Evolutionary conservation across 1,139 yeast genomes (phyloP), one percentile per base, ranked within the genome.

Genomic region (Protomyces inouyei): DNA sequence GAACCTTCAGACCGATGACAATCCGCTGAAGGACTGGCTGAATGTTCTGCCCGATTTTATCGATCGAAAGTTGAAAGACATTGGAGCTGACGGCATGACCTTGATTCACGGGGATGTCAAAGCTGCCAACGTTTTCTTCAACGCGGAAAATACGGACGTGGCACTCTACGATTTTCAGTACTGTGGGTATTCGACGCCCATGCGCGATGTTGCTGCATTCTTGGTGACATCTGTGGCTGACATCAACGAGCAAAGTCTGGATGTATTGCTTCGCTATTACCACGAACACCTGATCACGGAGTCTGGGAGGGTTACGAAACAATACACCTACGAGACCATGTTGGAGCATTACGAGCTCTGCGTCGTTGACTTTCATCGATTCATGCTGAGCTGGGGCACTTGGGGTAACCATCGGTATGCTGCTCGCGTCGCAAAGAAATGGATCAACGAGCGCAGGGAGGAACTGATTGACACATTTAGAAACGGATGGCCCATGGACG

Each of bases 311-410:
- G 37, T 35, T 14, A 36, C 51, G 28, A 25, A 16, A 6, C 14
- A n/a, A 2, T 57, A 57, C 36, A 18, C 54, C 5, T 16, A 14
- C 9, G 40, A 32, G 3, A 6, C 16, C 21, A 57, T 57, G 61
- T 28, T 16, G 23, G 43, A 14, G 32, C 61, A 57, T 25, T 57
- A 36, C 23, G 55, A 23, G 8, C 36, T 16, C 36, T 57, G 61
- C 35, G 8, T 48, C 54, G 48, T 36, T 5, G 61, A 57, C 25
- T 57, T 32, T 32, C 14, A 48, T 21, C 25, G 55, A 10, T 57
- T 48, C 46, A 35, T 48, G 61, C 32, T 35, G 3, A 52, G 61
- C 12, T 56, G 60, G 60, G 60, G 60, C 14, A 5, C 9, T n/a
- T 56, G 60, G 60, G 60, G 53, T 5, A 23, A 51, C 8, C 25